Base-by-base conservation (phyloP, 352 stramenopile genomes). In the Phytophthora kernoviae region DNA sequence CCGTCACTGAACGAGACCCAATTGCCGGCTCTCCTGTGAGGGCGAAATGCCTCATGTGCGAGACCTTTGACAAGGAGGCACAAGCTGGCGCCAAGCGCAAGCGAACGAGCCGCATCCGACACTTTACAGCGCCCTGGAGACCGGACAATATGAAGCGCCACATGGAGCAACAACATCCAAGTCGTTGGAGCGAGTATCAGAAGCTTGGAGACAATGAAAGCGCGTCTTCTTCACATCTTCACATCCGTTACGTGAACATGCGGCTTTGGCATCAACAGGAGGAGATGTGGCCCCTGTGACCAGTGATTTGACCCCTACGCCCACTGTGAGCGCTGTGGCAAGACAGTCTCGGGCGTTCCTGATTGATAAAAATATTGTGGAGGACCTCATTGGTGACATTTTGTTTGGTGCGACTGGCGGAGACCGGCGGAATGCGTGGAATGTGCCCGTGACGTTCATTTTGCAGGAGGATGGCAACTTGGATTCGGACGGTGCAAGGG, bases 111-210 rank as follows among this genome's bases (percentile, higher is more conserved):
- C 67, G 67, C 41, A 17, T 73, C 2, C 61, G 61, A 30, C 53
- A 42, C 37, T 76, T 76, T 54, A 62, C 62, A 40, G 15, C 63
- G 37, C 67, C 67, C 9, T 76, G 67, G 62, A 45, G 67, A 27
- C 65, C 63, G 17, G 67, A 76, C 37, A 70, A 76, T 27, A 76
- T 76, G 67, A 68, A 62, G 46, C 52, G 60, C 18, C 67, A 76
- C 44, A 73, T 76, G 62, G 48, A 65, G 22, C 50, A 76, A 48
- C 62, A 76, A 30, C 67, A 76, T 32, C 58, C 52, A 5, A 36
- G 24, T 52, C 57, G 65, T 24, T 77, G 56, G 52, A 43, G 54
- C 14, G 50, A 73, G 40, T 77, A 74, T 17, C 52, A 62, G 42
- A 63, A 55, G 30, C 55, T 77, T 2, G 46, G 41, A 5, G 46